Base-by-base conservation (phyloP, 176 grass and related monocot species). In the Ananas comosus region DNA sequence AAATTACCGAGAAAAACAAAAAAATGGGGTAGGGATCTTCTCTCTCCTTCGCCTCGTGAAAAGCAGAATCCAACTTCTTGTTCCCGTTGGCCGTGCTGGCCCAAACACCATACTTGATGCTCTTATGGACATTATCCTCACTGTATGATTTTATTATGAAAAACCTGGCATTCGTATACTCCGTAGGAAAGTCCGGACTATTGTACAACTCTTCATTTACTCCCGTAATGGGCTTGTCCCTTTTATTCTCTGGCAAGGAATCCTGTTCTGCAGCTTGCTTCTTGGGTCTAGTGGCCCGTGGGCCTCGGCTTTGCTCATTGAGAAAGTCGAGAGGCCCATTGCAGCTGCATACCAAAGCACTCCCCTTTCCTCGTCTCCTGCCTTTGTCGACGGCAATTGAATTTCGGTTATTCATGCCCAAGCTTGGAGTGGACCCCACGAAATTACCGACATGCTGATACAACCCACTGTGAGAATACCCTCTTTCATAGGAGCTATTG, bases 61-160 rank as follows among this genome's bases (percentile, higher is more conserved):
- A 85, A 79, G 86, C 78, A 21, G 86, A 81, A 81, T 88, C 82
- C 56, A 88, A 72, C 67, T 88, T 88, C 66, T 68, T 85, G 67
- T 88, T 88, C 50, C 86, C 86, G 1, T 79, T 81, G 48, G 63
- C 54, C 74, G 78, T 88, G 78, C 86, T 85, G 42, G 86, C 82
- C 86, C 86, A 88, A 72, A 88, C 86, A 78, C 58, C 77, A 73
- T 88, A 88, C 67, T 88, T 88, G 70, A 88, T 88, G 71, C 86
- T 88, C 78, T 71, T 78, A 78, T 88, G 86, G 74, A 88, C 86
- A 85, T 88, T 78, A 72, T 88, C 86, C 78, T 88, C 82, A 3
- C 78, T 85, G 78, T 88, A 88, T 54, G 86, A 88, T 73, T 88
- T 88, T 81, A 88, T 85, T 79, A 85, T 79, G 73, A 88, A 85